Base-by-base conservation (phyloP, 139 green algal genomes). In the Nannochloris sp. region DNA sequence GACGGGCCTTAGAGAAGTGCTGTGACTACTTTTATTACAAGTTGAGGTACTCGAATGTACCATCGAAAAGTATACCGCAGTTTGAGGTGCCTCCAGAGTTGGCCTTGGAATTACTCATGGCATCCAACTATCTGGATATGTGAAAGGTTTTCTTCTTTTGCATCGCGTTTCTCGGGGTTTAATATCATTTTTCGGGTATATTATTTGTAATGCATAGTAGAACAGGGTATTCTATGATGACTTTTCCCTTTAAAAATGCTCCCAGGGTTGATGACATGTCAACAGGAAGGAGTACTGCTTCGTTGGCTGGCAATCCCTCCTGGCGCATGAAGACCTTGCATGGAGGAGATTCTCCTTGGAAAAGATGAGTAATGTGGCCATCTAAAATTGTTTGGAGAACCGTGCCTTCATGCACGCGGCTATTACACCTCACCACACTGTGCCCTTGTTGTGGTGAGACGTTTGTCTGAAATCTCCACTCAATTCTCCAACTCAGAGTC, bases 21-120 rank as follows among this genome's bases (percentile, higher is more conserved):
- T 97, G 89, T 73, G 86, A 97, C 68, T 98, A 97, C 79, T 97
- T 96, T 37, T 96, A 98, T 70, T 98, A 96, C 81, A 98, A 97
- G 79, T 80, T 96, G 40, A 77, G 78, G 2, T 88, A 95, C 69
- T 84, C 87, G 43, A 92, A 95, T 71, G 77, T 79, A 6, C 78
- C 83, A 5, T 87, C 73, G 13, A 85, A 91, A 56, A 84, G 82
- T 69, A 91, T 97, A 43, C 92, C 92, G 3, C 84, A 97, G 65
- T 98, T 98, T 67, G 82, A 95, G 37, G 81, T 98, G 6, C 62
- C 81, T 0, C 88, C 89, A 29, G 85, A 96, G 66, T 87, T 94
- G 46, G 93, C 93, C 2, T 62, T 98, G 66, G 87, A 98, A 70
- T 79, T 98, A 40, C 75, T 98, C 4, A 95, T 97, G 83, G 92